Evolutionary conservation across 2,329 filamentous ascomycete genomes (phyloP), one percentile per base, ranked within the genome.

Genomic region (Scedosporium minutisporum): DNA sequence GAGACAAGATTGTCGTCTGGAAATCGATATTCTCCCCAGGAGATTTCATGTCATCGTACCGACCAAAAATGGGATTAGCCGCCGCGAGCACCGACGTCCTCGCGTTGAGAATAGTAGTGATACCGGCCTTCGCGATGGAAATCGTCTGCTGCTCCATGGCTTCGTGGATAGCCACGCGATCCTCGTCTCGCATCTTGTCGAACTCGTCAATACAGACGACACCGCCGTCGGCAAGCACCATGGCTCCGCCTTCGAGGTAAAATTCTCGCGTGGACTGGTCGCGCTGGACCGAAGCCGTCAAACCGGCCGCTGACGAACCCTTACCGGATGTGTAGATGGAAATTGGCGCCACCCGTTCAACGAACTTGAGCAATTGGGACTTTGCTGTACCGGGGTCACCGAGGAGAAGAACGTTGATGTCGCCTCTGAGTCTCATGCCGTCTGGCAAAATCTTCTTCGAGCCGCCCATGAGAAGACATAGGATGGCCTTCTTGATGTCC

Each of bases 121-220:
- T 99, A 69, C 95, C 95, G 0, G 95, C 95, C 77, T 99, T 97
- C 66, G 95, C 95, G 69, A 99, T 97, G 10, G 95, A 97, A 65
- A 99, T 99, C 0, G 95, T 99, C 75, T 99, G 95, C 77, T 99
- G 95, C 74, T 99, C 95, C 95, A 99, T 99, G 64, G 95, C 95
- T 83, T 99, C 95, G 81, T 99, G 95, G 67, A 99, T 99, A 1
- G 95, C 95, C 6, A 97, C 95, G 68, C 95, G 85, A 70, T 99
- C 95, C 74, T 99, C 95, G 72, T 99, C 95, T 65, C 95, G 85
- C 95, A 99, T 99, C 81, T 99, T 99, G 79, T 99, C 95, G 72
- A 99, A 99, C 76, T 99, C 95, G 72, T 99, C 95, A 69, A 99
- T 99, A 75, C 95, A 97, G 9, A 97, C 95, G 1, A 97, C 93